phyloP scores from a whole-genome alignment of 2,329 filamentous ascomycete genomes.

The Paecilomyces sp. region DNA sequence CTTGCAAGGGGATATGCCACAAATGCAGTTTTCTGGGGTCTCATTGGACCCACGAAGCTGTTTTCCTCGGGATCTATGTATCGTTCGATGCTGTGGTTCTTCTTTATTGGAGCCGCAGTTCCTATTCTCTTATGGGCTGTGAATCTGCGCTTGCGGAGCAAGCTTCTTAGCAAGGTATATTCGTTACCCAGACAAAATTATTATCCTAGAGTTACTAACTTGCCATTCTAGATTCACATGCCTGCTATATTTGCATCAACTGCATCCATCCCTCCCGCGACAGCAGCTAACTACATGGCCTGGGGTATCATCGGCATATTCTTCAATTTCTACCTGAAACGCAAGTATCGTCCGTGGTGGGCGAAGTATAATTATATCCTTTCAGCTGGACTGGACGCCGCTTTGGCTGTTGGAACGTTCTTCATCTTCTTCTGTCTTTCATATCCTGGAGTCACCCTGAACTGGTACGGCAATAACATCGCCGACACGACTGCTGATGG shows the following conservation, averaged over 20 bases:
- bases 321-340: constrained; percentile 23
- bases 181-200: too few species aligned
- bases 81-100: constrained; percentile 37
- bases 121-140: constrained; percentile 26
- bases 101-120: constrained; percentile 33
- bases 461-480: constrained; percentile 8
- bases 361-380: constrained; percentile 28
- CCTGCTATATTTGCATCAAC: constrained; percentile 24
- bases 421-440: constrained; percentile 11
- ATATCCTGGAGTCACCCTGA: constrained; percentile 5
- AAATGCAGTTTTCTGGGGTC: constrained; percentile 32
- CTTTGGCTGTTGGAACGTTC: constrained; percentile 7
- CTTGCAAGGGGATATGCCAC: not conserved
- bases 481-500: constrained; percentile 37
- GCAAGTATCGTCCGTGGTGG: constrained; percentile 21
- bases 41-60: constrained; percentile 40
- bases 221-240: constrained; percentile 1
- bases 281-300: constrained; percentile 9
- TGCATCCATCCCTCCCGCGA: constrained; percentile 35
- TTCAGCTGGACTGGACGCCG: constrained; percentile 21
- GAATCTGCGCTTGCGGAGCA: not conserved
- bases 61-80: constrained; percentile 39
- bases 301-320: constrained; percentile 15
- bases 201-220: not conserved
- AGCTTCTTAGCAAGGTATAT: not conserved